Percentiles rank a stretch among this genome's conserved stretches.
Evolutionary conservation across 352 stramenopile genomes (phyloP).

Genomic region (Globisporangium barbulae): DNA sequence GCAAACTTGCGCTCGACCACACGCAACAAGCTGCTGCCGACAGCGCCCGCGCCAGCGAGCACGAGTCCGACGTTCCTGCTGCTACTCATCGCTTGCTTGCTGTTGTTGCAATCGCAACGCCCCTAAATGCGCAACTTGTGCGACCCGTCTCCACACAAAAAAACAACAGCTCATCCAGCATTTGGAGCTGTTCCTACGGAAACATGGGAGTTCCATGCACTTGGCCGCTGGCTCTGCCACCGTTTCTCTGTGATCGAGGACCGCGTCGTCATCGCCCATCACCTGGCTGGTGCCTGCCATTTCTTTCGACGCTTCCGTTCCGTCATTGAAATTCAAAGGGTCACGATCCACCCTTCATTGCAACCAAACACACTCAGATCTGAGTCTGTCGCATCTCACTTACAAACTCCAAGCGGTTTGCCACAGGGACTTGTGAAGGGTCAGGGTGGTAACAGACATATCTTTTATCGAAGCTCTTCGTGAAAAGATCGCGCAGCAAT

Average conservation of each 20-base stretch:
- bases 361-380: constrained; percentile 1
- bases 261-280: background rate
- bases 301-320: constrained; percentile 5
- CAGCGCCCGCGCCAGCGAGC: constrained; percentile 23
- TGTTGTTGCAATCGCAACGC: background rate
- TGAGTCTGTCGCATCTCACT: background rate
- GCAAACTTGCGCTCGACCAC: constrained; percentile 21
- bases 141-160: constrained; percentile 6
- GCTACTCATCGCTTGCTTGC: background rate
- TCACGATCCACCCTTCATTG: background rate
- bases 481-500: constrained; percentile 12
- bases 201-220: background rate
- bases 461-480: constrained; percentile 22
- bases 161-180: background rate
- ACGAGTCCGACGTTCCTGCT: constrained; percentile 18
- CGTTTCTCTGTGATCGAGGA: constrained; percentile 4
- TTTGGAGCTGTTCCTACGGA: constrained; percentile 5
- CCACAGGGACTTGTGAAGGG: background rate
- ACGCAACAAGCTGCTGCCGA: constrained; percentile 21
- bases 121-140: background rate
- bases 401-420: background rate
- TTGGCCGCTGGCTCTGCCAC: background rate
- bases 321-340: constrained; percentile 3
- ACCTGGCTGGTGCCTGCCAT: background rate
- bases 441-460: constrained; percentile 7